Conservation (phyloP, 768 basidiomycete species). For the Trametes gibbosa region DNA sequence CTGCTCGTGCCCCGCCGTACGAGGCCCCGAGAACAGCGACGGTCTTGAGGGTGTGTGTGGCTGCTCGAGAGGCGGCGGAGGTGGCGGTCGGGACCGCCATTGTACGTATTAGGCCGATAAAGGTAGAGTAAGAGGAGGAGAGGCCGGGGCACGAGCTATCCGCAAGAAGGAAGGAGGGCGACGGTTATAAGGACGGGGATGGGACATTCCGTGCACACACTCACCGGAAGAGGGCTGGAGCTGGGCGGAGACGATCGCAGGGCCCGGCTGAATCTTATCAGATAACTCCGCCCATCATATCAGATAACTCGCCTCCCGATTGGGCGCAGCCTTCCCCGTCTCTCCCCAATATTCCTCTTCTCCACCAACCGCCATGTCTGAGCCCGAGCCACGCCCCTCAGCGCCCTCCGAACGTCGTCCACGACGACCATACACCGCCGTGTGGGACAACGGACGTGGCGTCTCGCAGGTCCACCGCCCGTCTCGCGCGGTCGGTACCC, state of each 20-base stretch:
- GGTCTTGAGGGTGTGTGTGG: constrained; percentile 29
- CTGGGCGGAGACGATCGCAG: neutral
- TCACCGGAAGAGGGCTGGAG: neutral
- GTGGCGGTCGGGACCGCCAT: neutral
- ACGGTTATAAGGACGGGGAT: constrained; percentile 12
- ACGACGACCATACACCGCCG: neutral
- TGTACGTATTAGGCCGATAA: constrained; percentile 17
- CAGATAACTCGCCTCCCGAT: constrained; percentile 12
- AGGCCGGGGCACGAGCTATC: constrained; percentile 11
- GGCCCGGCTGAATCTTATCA: constrained; percentile 12
- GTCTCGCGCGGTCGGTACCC: neutral
- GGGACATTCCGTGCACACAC: neutral
- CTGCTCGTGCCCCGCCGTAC: constrained; percentile 53
- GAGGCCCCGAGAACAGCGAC: constrained; percentile 55
- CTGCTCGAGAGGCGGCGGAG: neutral
- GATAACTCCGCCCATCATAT: constrained; percentile 15
- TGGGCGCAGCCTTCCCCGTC: constrained; percentile 1
- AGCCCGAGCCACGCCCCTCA: neutral
- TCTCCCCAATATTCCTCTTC: neutral
- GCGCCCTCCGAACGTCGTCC: neutral
- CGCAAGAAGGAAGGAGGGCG: constrained; percentile 13
- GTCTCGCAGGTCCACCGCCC: neutral
- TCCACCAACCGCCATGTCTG: no score
- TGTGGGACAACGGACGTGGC: neutral
- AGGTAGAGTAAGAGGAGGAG: constrained; percentile 16